A percentile compares a stretch with the other conserved stretches of the same genome.
These are phyloP conservation scores for button mushroom (Agaricus bisporus) DNA, from an alignment of 768 basidiomycete genomes.

Conservation along the genomic window DNA sequence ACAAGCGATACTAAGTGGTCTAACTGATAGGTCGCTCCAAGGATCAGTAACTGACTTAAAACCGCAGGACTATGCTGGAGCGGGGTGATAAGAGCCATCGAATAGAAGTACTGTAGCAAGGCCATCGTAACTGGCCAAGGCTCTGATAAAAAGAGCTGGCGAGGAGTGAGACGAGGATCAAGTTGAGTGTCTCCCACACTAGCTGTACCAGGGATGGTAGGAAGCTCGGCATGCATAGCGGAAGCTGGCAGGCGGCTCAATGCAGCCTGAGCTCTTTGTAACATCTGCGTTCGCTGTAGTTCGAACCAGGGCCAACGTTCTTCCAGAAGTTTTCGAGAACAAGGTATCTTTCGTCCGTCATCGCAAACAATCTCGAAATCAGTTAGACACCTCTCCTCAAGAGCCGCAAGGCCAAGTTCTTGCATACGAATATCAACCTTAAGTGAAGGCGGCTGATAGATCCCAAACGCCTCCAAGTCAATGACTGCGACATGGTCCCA, in stretches of 20 bases:
- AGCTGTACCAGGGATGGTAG: constrained; percentile 50
- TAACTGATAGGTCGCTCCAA: constrained; percentile 80
- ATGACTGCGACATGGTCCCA: constrained; percentile 92
- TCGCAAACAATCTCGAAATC: constrained; percentile 94
- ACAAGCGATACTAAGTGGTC: constrained; percentile 70
- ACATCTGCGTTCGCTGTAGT: constrained; percentile 54
- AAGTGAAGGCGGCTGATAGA: constrained; percentile 80
- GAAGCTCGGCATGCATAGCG: constrained; percentile 55
- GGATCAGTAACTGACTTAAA: constrained; percentile 77
- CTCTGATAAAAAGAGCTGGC: constrained; percentile 77
- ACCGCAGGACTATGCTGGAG: constrained; percentile 90
- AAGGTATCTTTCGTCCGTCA: constrained; percentile 77
- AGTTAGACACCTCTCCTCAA: constrained; percentile 75
- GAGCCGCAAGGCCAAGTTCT: constrained; percentile 74
- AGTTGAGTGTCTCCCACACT: constrained; percentile 46
- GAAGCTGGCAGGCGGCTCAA: constrained; percentile 56
- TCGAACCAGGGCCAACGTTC: constrained; percentile 97
- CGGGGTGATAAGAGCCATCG: constrained; percentile 78
- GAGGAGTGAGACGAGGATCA: constrained; percentile 78
- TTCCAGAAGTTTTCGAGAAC: constrained; percentile 79
- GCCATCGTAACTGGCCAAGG: constrained; percentile 87
- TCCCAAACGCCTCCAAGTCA: constrained; percentile 91
- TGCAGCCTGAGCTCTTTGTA: constrained; percentile 49
- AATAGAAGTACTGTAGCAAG: constrained; percentile 91
- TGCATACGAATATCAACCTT: constrained; percentile 69